Evolutionary conservation across 1,284 basidiomycete species (phyloP), one percentile per base, ranked within the genome.

Genomic region (Sanghuangporus baumii): DNA sequence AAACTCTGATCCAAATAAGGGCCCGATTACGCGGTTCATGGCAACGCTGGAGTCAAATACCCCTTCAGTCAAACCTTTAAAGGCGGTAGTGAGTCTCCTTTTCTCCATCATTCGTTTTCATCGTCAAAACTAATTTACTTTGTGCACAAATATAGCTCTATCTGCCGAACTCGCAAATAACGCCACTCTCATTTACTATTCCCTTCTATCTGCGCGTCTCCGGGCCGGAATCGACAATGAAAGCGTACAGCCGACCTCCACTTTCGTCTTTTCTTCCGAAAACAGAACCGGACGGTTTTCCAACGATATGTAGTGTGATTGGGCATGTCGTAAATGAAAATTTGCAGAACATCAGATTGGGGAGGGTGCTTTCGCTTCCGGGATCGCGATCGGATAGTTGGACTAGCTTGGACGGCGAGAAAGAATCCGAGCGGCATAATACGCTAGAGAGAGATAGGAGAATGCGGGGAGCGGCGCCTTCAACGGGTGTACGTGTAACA

Each of bases 231-330:
- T 40, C 43, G 14, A 47, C 41, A 1, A 59, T 62, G 8, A 55
- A 34, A 7, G 31, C 34, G 18, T 57, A 51, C 41, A 50, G 43
- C 52, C 20, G 47, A 14, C 57, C 59, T 38, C 38, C 55, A 11
- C 56, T 55, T 5, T 55, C 62, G 31, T 65, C 64, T 8, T 65
- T 65, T 40, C 60, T 65, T 12, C 64, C 64, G 20, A 64, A 52
- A 20, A 46, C 55, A 6, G 40, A 38, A 26, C 31, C 52, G 37
- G 59, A 64, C n/a, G 57, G 47, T 11, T 48, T 64, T 37, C 26
- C 63, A 5, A 47, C 55, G 6, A 50, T 64, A n/a, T 43, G 51
- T 9, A 31, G 59, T 26, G 23, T 57, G 9, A 57, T 61, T 1
- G 54, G 56, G 26, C 60, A 61, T 20, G 46, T 59, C n/a, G 40